These are phyloP conservation scores for Scleroderma citrinum DNA, from an alignment of 768 basidiomycete genomes.

Conservation along the genomic window DNA sequence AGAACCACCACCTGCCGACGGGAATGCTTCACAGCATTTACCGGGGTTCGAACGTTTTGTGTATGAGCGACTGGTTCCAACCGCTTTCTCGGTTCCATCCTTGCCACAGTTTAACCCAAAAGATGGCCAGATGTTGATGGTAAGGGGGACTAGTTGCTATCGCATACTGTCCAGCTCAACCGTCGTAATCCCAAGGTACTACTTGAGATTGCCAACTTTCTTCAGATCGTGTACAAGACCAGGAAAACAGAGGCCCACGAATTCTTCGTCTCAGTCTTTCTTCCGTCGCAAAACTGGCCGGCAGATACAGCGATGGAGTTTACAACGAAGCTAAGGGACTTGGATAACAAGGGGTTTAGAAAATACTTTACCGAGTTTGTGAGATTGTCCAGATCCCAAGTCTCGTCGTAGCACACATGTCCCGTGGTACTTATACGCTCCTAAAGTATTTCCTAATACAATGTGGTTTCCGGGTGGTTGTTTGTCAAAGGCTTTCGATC, in stretches of 20 bases:
- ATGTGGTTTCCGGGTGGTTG: constrained; percentile 7
- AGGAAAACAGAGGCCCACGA: constrained; percentile 79
- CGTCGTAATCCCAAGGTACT: constrained; percentile 52
- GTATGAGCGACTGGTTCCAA: constrained; percentile 79
- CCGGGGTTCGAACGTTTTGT: constrained; percentile 92
- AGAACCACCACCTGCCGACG: constrained; percentile 24
- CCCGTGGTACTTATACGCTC: neutral
- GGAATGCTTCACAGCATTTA: constrained; percentile 40
- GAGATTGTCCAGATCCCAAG: constrained; percentile 55
- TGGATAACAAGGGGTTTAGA: constrained; percentile 71
- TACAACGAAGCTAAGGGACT: constrained; percentile 62
- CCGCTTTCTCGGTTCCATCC: constrained; percentile 77
- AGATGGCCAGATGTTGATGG: constrained; percentile 81
- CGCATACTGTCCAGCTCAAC: neutral
- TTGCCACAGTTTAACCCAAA: constrained; percentile 78
- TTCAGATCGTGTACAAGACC: constrained; percentile 72
- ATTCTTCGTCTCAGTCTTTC: constrained; percentile 71
- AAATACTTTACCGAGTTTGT: constrained; percentile 88
- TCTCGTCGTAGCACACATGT: constrained; percentile 36
- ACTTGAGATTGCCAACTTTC: constrained; percentile 80
- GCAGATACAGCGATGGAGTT: constrained; percentile 72
- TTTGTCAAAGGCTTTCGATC: constrained; percentile 29
- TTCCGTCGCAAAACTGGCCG: constrained; percentile 90
- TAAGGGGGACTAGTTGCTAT: constrained; percentile 33
- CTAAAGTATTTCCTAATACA: neutral